Conservation (phyloP, 768 basidiomycete genomes). For the Leccinum subgranulosum region DNA sequence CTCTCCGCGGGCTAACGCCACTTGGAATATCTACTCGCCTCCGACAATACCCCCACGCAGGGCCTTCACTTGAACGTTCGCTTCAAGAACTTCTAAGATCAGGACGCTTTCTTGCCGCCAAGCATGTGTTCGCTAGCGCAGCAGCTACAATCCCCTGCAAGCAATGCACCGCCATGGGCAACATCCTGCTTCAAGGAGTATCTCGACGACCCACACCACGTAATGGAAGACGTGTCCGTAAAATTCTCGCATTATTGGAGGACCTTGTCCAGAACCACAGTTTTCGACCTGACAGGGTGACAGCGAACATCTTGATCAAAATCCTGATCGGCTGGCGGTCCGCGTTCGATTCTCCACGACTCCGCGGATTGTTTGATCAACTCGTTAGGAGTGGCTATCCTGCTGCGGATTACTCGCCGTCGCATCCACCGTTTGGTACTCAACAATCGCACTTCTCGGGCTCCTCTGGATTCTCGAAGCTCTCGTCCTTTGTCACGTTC, state of each 20-base stretch:
- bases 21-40: slow-evolving; percentile 19
- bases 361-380: slow-evolving; percentile 63
- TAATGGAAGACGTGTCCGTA: slow-evolving; percentile 46
- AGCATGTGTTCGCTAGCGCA: slow-evolving; percentile 36
- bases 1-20: slow-evolving; percentile 6
- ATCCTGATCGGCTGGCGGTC: slow-evolving; percentile 51
- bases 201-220: slow-evolving; percentile 32
- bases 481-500: slow-evolving; percentile 48
- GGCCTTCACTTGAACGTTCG: slow-evolving; percentile 10
- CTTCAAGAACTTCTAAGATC: slow-evolving; percentile 28
- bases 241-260: slow-evolving; percentile 38
- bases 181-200: slow-evolving; percentile 51
- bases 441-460: slow-evolving; percentile 10
- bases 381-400: slow-evolving; percentile 61
- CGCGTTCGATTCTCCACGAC: slow-evolving; percentile 38
- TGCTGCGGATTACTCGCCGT: slow-evolving; percentile 25
- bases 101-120: slow-evolving; percentile 43
- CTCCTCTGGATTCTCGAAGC: slow-evolving; percentile 33
- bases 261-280: slow-evolving; percentile 41
- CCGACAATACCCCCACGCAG: slow-evolving; percentile 4
- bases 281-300: slow-evolving; percentile 65
- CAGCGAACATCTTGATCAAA: slow-evolving; percentile 67
- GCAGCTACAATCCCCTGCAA: slow-evolving; percentile 27
- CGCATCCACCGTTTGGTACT: slow-evolving; percentile 47
- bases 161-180: slow-evolving; percentile 47